Base-by-base conservation (phyloP, 1,139 yeast genomes). In the Sugiyamaella castrensis region DNA sequence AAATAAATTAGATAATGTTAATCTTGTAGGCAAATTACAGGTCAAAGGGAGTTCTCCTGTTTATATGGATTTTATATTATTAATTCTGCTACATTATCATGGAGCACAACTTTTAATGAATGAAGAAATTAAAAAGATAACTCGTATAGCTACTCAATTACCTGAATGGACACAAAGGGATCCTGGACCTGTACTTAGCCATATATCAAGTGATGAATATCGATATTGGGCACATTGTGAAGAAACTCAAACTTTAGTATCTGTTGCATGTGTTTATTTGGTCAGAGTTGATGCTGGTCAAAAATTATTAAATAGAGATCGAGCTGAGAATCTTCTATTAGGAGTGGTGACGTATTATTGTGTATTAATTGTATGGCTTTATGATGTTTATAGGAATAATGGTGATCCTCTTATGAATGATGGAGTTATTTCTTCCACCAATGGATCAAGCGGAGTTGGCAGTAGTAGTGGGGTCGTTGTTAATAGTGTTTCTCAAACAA, bases 311-410 rank as follows among this genome's bases (percentile, higher is more conserved):
- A 42, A 43, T n/a, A 42, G 57, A n/a, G 56, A 56, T 24, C 43
- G 55, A 12, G 47, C 57, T 10, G 56, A 53, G 44, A 55, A 59
- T 40, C 37, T 55, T 46, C 56, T 63, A 30, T 36, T 64, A 27
- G 60, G 63, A 27, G 58, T 59, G 8, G 59, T 60, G 35, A 56
- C 62, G 2, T 65, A 61, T 49, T 57, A 61, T 38, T 54, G 66
- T 4, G 62, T 57, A 8, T 40, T 65, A 4, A 57, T 59, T 9
- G 48, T 65, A 16, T 63, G 64, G 67, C 55, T 65, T 10, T 52
- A 56, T 43, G 63, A 62, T 48, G 34, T 8, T 8, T 49, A 57
- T 37, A 57, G 42, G 32, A 42, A 30, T 32, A 38, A 37, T 2
- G 39, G 29, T 26, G 46, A 46, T 7, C 40, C 31, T 2, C 39